Percentiles rank a stretch among this genome's conserved stretches.
Conservation (phyloP, 305 asterid species). For the Plantago lanceolata region DNA sequence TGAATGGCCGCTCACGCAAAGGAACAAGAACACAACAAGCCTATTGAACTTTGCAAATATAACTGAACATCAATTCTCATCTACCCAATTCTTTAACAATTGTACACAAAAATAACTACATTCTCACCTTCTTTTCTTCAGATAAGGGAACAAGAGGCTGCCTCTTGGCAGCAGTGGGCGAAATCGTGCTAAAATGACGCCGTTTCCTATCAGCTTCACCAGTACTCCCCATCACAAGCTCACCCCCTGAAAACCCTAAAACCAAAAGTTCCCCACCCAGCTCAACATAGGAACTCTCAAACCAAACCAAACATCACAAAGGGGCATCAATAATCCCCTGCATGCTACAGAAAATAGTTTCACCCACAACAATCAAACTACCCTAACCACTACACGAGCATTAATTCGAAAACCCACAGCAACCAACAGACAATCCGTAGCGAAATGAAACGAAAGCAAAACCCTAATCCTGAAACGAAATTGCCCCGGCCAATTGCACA, state of each 20-base stretch:
- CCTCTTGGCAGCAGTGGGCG: slow-evolving; percentile 66
- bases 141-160: slow-evolving; percentile 54
- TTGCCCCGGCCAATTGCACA: not conserved
- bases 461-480: not conserved
- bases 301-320: slow-evolving; percentile 22
- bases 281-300: slow-evolving; percentile 20
- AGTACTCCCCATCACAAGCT: slow-evolving; percentile 69
- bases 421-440: not conserved
- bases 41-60: not conserved
- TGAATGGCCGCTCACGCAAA: not conserved
- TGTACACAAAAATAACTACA: not conserved
- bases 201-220: slow-evolving; percentile 78
- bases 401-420: not conserved
- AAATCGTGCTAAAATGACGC: slow-evolving; percentile 67
- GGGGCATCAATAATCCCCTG: slow-evolving; percentile 12
- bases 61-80: slow-evolving; percentile 5
- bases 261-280: slow-evolving; percentile 30
- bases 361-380: slow-evolving; percentile 16
- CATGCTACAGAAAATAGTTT: slow-evolving; percentile 19
- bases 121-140: slow-evolving; percentile 73
- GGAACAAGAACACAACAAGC: slow-evolving; percentile 7
- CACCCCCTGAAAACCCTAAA: slow-evolving; percentile 49
- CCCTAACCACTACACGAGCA: not conserved
- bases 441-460: not conserved
- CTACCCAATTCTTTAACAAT: slow-evolving; percentile 11